These are phyloP conservation scores for Fusarium domesticum DNA, from an alignment of 2,329 filamentous ascomycete species.

Conservation along the genomic window DNA sequence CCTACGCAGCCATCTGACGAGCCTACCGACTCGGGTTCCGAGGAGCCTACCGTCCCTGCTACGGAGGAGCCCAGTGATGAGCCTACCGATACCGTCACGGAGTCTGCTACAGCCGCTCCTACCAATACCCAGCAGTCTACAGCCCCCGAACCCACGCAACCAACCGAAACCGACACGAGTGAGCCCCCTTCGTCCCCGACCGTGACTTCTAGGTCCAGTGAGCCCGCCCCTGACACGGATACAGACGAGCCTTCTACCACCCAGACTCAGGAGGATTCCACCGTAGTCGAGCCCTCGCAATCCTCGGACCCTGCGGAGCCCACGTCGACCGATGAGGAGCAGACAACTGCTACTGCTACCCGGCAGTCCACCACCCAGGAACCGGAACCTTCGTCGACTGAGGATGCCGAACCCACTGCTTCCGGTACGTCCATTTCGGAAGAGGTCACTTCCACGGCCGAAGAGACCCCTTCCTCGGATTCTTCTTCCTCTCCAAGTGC, in stretches of 20 bases:
- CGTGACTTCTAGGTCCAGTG: conserved; percentile 18
- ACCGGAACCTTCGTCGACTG: conserved; percentile 5
- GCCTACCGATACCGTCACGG: not conserved
- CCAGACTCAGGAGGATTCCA: conserved; percentile 13
- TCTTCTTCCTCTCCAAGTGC: conserved; percentile 29
- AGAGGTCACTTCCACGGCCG: conserved; percentile 27
- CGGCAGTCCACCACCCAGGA: conserved; percentile 2
- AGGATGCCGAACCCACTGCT: conserved; percentile 28
- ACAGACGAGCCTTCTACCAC: conserved; percentile 20
- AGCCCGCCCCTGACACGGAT: conserved; percentile 24
- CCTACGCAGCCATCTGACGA: conserved; percentile 7
- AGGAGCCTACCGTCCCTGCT: conserved; percentile 4
- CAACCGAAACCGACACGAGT: conserved; percentile 13
- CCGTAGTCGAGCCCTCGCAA: conserved; percentile 11
- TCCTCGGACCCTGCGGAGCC: conserved; percentile 16
- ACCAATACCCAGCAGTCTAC: conserved; percentile 15
- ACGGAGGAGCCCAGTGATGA: not conserved
- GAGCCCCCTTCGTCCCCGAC: conserved; percentile 23
- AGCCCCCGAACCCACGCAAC: not conserved
- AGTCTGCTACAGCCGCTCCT: not conserved
- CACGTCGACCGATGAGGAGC: conserved; percentile 7
- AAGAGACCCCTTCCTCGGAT: conserved; percentile 27
- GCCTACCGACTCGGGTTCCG: conserved; percentile 2
- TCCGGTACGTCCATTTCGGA: conserved; percentile 31
- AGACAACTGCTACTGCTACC: not conserved